Evolutionary conservation across 768 basidiomycete genomes (phyloP).

Genomic region (Boletus sp.): DNA sequence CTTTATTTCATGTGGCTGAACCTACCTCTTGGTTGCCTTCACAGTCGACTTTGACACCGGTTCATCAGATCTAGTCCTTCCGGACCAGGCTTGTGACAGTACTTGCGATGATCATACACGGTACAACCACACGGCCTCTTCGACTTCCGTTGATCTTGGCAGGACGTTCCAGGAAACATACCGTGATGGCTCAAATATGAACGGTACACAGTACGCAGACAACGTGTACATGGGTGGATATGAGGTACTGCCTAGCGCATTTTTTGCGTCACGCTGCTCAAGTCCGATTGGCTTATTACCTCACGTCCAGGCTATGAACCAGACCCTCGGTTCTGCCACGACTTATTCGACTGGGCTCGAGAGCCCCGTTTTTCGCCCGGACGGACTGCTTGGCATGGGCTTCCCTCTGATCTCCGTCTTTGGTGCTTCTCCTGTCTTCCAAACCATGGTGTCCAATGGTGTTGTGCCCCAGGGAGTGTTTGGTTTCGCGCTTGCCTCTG

Average conservation of each 20-base stretch:
- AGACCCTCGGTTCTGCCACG: constrained; percentile 44
- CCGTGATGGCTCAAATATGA: constrained; percentile 37
- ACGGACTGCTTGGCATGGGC: constrained; percentile 44
- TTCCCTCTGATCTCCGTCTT: constrained; percentile 39
- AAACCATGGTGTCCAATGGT: constrained; percentile 41
- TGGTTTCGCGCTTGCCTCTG: constrained; percentile 44
- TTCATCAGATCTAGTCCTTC: constrained; percentile 48
- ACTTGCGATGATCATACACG: constrained; percentile 32
- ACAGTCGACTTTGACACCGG: constrained; percentile 55
- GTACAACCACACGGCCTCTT: constrained; percentile 30
- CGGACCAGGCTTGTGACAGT: constrained; percentile 25
- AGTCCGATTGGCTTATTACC: neutral
- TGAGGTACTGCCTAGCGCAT: constrained; percentile 24
- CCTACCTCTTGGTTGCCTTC: neutral
- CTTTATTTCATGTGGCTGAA: neutral
- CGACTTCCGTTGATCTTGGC: constrained; percentile 28
- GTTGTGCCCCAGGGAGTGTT: constrained; percentile 38
- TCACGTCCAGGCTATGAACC: constrained; percentile 32
- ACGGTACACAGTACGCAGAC: constrained; percentile 42
- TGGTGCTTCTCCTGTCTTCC: constrained; percentile 38
- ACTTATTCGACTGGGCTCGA: constrained; percentile 34
- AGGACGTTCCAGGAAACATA: constrained; percentile 34
- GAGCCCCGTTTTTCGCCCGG: constrained; percentile 26
- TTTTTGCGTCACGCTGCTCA: constrained; percentile 5
- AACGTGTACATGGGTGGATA: constrained; percentile 40